Evolutionary conservation across 2,329 filamentous ascomycete genomes (phyloP), one percentile per base, ranked within the genome.

Genomic region (Curvularia sp.): DNA sequence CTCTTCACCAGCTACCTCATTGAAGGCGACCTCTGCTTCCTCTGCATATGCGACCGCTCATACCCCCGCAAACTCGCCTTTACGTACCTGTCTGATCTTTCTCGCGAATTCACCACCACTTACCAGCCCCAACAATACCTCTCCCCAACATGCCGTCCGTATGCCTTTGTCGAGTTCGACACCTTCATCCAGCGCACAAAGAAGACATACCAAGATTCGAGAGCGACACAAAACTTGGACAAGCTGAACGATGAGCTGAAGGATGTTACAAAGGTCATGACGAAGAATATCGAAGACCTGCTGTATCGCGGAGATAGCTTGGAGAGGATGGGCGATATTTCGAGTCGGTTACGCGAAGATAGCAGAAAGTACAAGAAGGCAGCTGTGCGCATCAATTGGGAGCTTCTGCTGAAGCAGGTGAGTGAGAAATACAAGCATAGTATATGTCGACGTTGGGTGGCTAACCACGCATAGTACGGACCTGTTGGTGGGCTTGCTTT

Each of bases 181-280:
- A 96, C 91, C 64, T 98, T 97, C 82, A 97, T 99, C 79, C 85
- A 89, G 75, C 90, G 92, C 75, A 96, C 93, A 41, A 95, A 94
- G 80, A 90, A 93, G 70, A 93, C 93, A 28, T 99, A 99, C 80
- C 91, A 95, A 70, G 95, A 99, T 78, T 88, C 90, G 54, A 89
- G 95, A 65, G 95, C 95, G 15, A 87, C 91, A 13, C 91, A 93
- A 80, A 98, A 98, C 79, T 86, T 99, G 57, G 92, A 96, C 79
- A 93, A 94, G 80, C 84, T 99, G 66, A 98, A 99, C 75, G 92
- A 97, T 75, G 96, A 99, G 84, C 86, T 99, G 66, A 90, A 93
- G 77, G 95, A 98, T 79, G 96, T 99, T 55, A 98, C 95, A 1
- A 93, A 97, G 81, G 93, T 99, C 74, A 99, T 99, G 96, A 98